phyloP scores from a whole-genome alignment of 1,284 basidiomycete genomes.

The Pseudomicrostroma phylloplanum region DNA sequence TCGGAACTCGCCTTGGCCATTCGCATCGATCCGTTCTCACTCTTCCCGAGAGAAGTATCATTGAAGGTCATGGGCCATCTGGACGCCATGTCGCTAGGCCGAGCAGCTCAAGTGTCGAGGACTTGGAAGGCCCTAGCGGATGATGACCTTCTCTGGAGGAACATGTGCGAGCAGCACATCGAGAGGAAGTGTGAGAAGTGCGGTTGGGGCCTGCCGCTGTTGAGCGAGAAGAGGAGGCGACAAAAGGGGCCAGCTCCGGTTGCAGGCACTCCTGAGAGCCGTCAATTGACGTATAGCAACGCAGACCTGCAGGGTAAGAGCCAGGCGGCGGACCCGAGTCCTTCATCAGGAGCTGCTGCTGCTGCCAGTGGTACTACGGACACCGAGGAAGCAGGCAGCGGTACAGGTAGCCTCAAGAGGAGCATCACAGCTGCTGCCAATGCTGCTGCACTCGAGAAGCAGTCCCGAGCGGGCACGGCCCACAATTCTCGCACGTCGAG shows the following conservation, averaged over 20 bases:
- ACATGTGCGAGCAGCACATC: slow-evolving; percentile 98
- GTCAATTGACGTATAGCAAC: slow-evolving; percentile 9
- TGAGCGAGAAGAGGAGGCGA: slow-evolving; percentile 64
- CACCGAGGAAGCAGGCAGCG: not conserved
- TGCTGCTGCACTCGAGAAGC: slow-evolving; percentile 45
- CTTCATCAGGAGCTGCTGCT: not conserved
- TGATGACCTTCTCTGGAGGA: slow-evolving; percentile 90
- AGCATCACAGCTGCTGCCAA: slow-evolving; percentile 47
- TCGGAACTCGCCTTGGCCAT: slow-evolving; percentile 86
- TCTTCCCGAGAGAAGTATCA: slow-evolving; percentile 82
- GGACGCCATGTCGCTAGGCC: slow-evolving; percentile 89
- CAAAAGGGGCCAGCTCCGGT: slow-evolving; percentile 26
- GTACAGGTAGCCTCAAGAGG: slow-evolving; percentile 37
- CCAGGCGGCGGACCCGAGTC: not conserved
- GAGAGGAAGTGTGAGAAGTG: slow-evolving; percentile 95
- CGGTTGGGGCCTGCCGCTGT: slow-evolving; percentile 89
- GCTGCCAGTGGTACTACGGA: not conserved
- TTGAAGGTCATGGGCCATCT: slow-evolving; percentile 86
- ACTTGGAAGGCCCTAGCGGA: slow-evolving; percentile 85
- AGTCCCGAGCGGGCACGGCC: slow-evolving; percentile 21
- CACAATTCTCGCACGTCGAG: slow-evolving; percentile 22
- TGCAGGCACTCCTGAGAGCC: slow-evolving; percentile 26
- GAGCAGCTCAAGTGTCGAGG: slow-evolving; percentile 85
- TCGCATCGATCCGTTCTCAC: slow-evolving; percentile 79
- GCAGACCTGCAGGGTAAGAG: not conserved